A percentile compares a stretch with the other conserved stretches of the same genome.
Conservation (phyloP, 1,139 yeast species). For the Wickerhamiella infanticola region DNA sequence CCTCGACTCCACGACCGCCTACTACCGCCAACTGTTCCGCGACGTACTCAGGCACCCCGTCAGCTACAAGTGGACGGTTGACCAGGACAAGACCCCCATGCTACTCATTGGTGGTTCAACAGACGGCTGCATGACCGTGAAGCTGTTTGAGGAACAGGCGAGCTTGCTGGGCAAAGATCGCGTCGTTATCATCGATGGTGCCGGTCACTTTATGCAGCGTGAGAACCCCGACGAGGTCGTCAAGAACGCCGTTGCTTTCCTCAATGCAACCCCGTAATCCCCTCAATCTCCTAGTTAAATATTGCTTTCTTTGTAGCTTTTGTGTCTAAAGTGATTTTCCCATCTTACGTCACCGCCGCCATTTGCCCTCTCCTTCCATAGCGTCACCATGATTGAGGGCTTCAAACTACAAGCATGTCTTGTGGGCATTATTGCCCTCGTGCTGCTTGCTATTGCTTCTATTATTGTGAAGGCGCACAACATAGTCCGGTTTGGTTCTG, state of each 20-base stretch:
- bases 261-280: not conserved
- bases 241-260: slow-evolving; percentile 5
- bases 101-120: slow-evolving; percentile 15
- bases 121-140: slow-evolving; percentile 17
- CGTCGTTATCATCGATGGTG: slow-evolving; percentile 12
- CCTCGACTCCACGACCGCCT: slow-evolving; percentile 17
- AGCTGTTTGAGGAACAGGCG: slow-evolving; percentile 9
- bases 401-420: not conserved
- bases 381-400: not conserved
- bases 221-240: slow-evolving; percentile 16
- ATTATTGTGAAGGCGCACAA: slow-evolving; percentile 13
- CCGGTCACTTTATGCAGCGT: slow-evolving; percentile 20
- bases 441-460: slow-evolving; percentile 11
- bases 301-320: too few species aligned
- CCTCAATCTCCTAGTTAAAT: too few species aligned
- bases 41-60: not conserved
- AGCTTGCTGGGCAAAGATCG: slow-evolving; percentile 6
- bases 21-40: slow-evolving; percentile 14
- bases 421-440: slow-evolving; percentile 6
- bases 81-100: slow-evolving; percentile 14
- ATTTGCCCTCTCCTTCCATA: too few species aligned
- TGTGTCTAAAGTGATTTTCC: too few species aligned
- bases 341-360: too few species aligned
- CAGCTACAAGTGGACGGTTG: slow-evolving; percentile 7
- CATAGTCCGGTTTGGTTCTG: slow-evolving; percentile 14